These are phyloP conservation scores for barrel medic (Medicago truncatula) DNA, from an alignment of 306 rosid genomes.

Conservation along the genomic window DNA sequence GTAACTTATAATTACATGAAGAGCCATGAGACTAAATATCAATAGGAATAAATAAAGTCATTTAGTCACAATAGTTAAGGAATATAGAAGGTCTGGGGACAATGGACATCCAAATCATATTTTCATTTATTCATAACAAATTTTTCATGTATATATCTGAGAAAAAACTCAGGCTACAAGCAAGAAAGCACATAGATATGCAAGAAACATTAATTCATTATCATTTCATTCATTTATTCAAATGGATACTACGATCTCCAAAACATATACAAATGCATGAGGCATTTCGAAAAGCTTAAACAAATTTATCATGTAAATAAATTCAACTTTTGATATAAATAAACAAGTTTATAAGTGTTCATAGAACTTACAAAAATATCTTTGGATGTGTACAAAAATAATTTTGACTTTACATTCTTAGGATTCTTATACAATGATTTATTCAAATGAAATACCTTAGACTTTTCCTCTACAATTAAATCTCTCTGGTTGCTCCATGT, in stretches of 20 bases:
- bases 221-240: background rate
- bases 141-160: conserved; percentile 15
- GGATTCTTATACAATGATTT: background rate
- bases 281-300: background rate
- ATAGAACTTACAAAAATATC: background rate
- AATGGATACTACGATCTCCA: conserved; percentile 13
- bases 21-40: too few species aligned
- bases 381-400: background rate
- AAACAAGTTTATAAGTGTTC: background rate
- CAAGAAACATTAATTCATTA: conserved; percentile 12
- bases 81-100: too few species aligned
- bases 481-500: too few species aligned
- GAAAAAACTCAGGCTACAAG: conserved; percentile 9
- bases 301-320: background rate
- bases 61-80: too few species aligned
- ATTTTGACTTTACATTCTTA: background rate
- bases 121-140: too few species aligned
- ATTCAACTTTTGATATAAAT: background rate
- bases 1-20: too few species aligned
- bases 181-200: conserved; percentile 10
- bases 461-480: too few species aligned
- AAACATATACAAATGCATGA: conserved; percentile 18
- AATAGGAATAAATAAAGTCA: too few species aligned
- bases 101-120: too few species aligned
- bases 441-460: too few species aligned